phyloP scores from a whole-genome alignment of 306 rosid genomes.

The Vachellia pachyceras region DNA sequence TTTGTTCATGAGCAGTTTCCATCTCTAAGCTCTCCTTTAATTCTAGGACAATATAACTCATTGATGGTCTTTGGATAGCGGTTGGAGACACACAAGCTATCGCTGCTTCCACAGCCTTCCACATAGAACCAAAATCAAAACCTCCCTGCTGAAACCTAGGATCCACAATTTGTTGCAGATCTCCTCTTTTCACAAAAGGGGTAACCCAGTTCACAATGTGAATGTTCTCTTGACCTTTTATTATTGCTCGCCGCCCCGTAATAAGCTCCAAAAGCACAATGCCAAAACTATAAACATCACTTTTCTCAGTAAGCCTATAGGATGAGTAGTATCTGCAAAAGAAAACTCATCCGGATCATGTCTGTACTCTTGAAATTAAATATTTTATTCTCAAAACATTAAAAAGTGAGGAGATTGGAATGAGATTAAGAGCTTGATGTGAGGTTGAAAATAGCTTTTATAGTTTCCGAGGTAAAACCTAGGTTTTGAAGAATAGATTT shows the following conservation, averaged over 20 bases:
- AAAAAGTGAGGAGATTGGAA: neutral
- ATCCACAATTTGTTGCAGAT: conserved; percentile 34
- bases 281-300: conserved; percentile 45
- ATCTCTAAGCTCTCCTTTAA: conserved; percentile 35
- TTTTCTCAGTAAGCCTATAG: conserved; percentile 40
- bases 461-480: too few relatives aligned
- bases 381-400: neutral
- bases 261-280: conserved; percentile 48
- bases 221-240: conserved; percentile 35
- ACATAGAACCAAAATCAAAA: conserved; percentile 43
- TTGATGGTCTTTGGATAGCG: conserved; percentile 38
- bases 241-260: conserved; percentile 39
- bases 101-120: conserved; percentile 44
- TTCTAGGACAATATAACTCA: conserved; percentile 35
- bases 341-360: conserved; percentile 7
- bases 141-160: conserved; percentile 16
- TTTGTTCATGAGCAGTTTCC: conserved; percentile 31
- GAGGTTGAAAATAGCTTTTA: too few relatives aligned
- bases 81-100: conserved; percentile 37
- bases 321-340: conserved; percentile 37
- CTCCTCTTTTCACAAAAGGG: conserved; percentile 33
- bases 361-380: neutral
- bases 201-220: conserved; percentile 41
- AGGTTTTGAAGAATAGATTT: too few relatives aligned
- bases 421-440: too few relatives aligned